A percentile compares a stretch with the other conserved stretches of the same genome.
Evolutionary conservation across 768 basidiomycete species (phyloP).

Genomic region (Suillus paluster): DNA sequence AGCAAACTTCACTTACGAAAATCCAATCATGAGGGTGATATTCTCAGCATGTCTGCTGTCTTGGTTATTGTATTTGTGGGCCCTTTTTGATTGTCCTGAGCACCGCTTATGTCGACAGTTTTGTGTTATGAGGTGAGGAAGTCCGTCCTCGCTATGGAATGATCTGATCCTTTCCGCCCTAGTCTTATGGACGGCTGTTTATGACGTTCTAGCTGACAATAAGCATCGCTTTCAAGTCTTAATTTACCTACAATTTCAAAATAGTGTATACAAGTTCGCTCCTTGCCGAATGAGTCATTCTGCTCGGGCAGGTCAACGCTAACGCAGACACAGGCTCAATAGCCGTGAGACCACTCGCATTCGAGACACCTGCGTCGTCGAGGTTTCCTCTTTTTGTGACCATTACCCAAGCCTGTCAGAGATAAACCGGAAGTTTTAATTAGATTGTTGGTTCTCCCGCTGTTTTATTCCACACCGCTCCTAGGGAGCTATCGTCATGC

Average conservation of each 20-base stretch:
- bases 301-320: neutral
- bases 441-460: neutral
- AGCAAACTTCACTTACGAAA: neutral
- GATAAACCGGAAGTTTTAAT: neutral
- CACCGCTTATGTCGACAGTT: neutral
- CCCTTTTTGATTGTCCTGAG: neutral
- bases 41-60: constrained; percentile 7
- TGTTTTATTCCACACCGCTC: neutral
- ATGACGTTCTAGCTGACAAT: constrained; percentile 10
- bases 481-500: neutral
- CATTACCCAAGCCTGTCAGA: too few species aligned
- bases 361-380: neutral
- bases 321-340: neutral
- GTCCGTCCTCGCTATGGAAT: neutral
- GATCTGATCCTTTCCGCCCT: neutral
- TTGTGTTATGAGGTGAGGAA: constrained; percentile 1
- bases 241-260: neutral
- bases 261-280: neutral
- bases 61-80: constrained; percentile 10
- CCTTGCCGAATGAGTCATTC: neutral
- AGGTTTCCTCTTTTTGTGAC: neutral
- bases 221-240: neutral
- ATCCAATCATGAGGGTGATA: neutral
- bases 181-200: constrained; percentile 11
- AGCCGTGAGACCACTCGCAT: neutral